Evolutionary conservation across 257 asterid species (phyloP).

Genomic region (Nyctanthes arbortristis): DNA sequence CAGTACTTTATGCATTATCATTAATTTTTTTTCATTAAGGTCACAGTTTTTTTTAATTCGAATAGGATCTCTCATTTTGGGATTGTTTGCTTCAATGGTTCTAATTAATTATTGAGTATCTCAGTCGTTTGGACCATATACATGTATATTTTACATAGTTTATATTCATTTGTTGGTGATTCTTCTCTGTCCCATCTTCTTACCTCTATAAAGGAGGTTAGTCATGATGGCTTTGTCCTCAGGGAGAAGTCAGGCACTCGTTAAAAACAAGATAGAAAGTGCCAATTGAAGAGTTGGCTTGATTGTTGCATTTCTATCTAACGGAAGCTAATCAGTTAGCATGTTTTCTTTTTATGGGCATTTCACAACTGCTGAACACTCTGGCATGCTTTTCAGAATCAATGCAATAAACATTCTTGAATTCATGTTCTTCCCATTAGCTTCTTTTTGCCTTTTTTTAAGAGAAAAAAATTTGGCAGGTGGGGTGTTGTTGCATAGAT

Average conservation of each 20-base stretch:
- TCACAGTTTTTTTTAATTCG: not conserved
- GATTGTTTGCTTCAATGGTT: not conserved
- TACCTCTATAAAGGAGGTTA: no score
- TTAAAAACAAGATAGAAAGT: not conserved
- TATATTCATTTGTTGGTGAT: no score
- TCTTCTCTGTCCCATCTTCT: no score
- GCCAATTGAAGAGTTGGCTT: not conserved
- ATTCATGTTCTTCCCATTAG: no score
- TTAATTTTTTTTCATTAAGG: not conserved
- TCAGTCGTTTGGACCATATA: not conserved
- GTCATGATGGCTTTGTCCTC: not conserved
- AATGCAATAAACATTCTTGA: not conserved
- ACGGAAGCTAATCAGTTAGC: not conserved
- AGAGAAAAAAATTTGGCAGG: no score
- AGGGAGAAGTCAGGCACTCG: not conserved
- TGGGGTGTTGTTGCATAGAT: not conserved
- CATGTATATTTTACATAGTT: not conserved
- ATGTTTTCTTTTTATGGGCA: not conserved
- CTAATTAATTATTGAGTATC: not conserved
- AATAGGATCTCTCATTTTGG: not conserved
- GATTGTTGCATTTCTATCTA: not conserved
- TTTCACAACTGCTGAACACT: no score
- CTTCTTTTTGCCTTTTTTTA: no score
- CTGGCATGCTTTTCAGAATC: not conserved
- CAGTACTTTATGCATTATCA: not conserved